Evolutionary conservation across 345 rosid genomes (phyloP).

Genomic region (Salix viminalis): DNA sequence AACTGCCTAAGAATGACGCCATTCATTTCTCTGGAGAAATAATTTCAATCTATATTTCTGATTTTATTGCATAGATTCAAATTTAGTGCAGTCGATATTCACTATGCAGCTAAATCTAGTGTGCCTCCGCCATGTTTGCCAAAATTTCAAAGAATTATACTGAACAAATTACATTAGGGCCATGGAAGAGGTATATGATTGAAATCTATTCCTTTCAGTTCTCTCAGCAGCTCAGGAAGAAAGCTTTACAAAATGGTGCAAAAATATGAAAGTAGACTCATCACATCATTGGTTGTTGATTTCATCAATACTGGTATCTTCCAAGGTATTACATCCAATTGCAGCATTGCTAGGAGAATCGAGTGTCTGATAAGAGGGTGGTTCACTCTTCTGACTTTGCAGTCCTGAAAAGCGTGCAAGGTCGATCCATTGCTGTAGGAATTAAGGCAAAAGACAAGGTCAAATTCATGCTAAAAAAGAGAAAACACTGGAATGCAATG

Average conservation of each 20-base stretch:
- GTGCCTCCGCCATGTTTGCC: not conserved
- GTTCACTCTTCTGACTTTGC: constrained; percentile 51
- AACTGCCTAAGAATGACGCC: not conserved
- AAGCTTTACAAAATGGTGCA: constrained; percentile 9
- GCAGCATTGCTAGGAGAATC: constrained; percentile 39
- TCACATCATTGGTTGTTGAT: constrained; percentile 51
- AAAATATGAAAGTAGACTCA: not conserved
- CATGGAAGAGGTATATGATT: not conserved
- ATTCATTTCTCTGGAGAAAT: not conserved
- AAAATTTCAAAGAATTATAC: constrained; percentile 23
- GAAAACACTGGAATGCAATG: not conserved
- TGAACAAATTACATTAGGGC: not conserved
- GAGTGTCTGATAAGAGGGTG: constrained; percentile 36
- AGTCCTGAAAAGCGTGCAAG: constrained; percentile 81
- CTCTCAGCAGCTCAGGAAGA: constrained; percentile 1
- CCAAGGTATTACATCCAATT: constrained; percentile 44
- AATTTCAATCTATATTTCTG: not conserved
- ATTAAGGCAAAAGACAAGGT: constrained; percentile 12
- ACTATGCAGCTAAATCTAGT: not conserved
- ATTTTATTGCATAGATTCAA: not conserved
- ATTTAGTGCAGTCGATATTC: not conserved
- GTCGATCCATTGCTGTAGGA: constrained; percentile 90
- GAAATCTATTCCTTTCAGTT: not conserved
- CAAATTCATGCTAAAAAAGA: not conserved
- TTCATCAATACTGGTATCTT: constrained; percentile 60